Conservation (phyloP, 2,329 filamentous ascomycete genomes). For the Chaetomiaceae sp. region DNA sequence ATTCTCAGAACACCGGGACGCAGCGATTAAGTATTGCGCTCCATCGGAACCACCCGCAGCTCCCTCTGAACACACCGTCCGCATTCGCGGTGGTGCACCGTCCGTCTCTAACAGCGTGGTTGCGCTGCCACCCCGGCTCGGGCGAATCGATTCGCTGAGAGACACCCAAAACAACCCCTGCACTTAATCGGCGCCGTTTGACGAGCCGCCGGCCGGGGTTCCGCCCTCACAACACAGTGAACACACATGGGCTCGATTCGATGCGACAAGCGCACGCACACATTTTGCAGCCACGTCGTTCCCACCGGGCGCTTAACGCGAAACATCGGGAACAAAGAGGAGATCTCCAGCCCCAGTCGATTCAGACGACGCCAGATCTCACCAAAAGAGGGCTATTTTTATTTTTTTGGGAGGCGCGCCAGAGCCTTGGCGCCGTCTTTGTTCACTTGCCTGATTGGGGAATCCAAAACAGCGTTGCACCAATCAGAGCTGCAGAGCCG, state of each 20-base stretch:
- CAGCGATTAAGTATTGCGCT: neutral
- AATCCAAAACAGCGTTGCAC: no score
- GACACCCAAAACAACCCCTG: neutral
- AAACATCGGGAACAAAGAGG: neutral
- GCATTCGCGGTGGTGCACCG: neutral
- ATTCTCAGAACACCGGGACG: neutral
- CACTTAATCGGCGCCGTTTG: slow-evolving; percentile 2
- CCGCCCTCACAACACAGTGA: no score
- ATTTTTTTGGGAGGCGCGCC: neutral
- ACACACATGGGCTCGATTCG: neutral
- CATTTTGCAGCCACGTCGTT: neutral
- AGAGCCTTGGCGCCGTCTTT: neutral
- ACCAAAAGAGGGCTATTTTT: no score
- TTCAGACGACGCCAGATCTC: no score
- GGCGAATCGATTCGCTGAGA: slow-evolving; percentile 7
- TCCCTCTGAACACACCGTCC: neutral
- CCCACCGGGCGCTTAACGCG: slow-evolving; percentile 8
- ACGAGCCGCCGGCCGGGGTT: slow-evolving; percentile 4
- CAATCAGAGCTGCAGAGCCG: no score
- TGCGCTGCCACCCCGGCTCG: neutral
- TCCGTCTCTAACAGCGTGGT: neutral
- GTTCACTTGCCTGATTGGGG: no score
- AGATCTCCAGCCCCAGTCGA: no score
- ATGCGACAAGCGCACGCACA: neutral
- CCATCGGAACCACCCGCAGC: neutral